Evolutionary conservation across 1,139 yeast genomes (phyloP), one percentile per base, ranked within the genome.

Genomic region (Arxiozyma telluris): DNA sequence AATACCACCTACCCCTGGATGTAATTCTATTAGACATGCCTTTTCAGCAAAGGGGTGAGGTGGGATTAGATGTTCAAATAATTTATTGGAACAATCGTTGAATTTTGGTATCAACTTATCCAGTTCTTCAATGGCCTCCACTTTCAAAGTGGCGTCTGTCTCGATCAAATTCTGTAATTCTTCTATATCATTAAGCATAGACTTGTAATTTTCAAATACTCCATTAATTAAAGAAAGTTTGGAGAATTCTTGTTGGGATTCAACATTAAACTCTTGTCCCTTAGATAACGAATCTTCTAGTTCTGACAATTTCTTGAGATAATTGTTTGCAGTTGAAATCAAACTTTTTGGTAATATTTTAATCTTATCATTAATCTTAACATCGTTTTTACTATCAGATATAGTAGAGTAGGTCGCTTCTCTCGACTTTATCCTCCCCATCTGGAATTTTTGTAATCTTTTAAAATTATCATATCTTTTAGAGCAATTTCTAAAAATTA

Each of bases 1-100:
- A 7, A 83, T 80, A 1, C 99, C 99, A 17, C 99, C 98, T 1
- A 93, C 91, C 1, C 99, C 98, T 0, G 98, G 97, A 54, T 98
- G 76, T 30, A 93, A 70, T 68, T 93, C 99, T 21, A 93, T 63
- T 17, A 93, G 75, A 51, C 96, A 85, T 0, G 95, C 83, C 56
- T 80, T 82, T 53, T 87, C 95, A 3, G 85, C 79, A 66, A 87
- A 87, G 50, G 84, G 83, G 59, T 87, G 83, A 3, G 87, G 81
- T 1, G 98, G 97, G 41, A 90, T 73, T 15, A 93, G 72, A 54
- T 79, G 76, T 1, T 75, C 63, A 58, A 84, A 81, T 21, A 93
- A 73, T 44, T 74, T 72, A 1, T 71, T 67, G 0, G 79, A 72
- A 1, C 76, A 64, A 6, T 67, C 63, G 2, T 58, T 58, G 12